Conservation (phyloP, 768 basidiomycete species). For the Kwoniella botswanensis region DNA sequence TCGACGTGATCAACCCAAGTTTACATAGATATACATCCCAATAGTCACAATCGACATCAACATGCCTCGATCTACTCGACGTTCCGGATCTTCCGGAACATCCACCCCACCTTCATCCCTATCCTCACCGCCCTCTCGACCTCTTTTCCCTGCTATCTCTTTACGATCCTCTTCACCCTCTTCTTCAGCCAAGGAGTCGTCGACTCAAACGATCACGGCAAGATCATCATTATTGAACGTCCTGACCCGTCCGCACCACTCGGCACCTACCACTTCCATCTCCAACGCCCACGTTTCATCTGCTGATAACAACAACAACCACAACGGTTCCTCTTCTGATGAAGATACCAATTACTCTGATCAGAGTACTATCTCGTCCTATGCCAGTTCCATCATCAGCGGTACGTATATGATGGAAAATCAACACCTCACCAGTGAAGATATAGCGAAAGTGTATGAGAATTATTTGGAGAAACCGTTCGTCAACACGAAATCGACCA, state of each 20-base stretch:
- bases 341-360: conserved; percentile 48
- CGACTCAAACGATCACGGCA: conserved; percentile 28
- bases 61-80: conserved; percentile 27
- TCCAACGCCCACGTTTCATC: background rate
- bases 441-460: conserved; percentile 43
- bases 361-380: conserved; percentile 37
- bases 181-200: conserved; percentile 20
- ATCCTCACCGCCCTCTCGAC: conserved; percentile 31
- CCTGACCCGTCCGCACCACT: conserved; percentile 38
- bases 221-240: conserved; percentile 53
- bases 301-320: conserved; percentile 2
- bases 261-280: conserved; percentile 17
- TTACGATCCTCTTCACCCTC: conserved; percentile 20
- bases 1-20: no score
- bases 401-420: conserved; percentile 9
- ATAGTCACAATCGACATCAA: no score
- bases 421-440: conserved; percentile 27
- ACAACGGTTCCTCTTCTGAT: conserved; percentile 21
- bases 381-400: conserved; percentile 36
- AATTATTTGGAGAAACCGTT: conserved; percentile 52
- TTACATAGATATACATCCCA: no score
- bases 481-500: conserved; percentile 46
- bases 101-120: conserved; percentile 25
- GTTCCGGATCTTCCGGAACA: conserved; percentile 12
- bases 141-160: conserved; percentile 32